Base-by-base conservation (phyloP, 805 yeast species). In the Metschnikowia santaceciliae region DNA sequence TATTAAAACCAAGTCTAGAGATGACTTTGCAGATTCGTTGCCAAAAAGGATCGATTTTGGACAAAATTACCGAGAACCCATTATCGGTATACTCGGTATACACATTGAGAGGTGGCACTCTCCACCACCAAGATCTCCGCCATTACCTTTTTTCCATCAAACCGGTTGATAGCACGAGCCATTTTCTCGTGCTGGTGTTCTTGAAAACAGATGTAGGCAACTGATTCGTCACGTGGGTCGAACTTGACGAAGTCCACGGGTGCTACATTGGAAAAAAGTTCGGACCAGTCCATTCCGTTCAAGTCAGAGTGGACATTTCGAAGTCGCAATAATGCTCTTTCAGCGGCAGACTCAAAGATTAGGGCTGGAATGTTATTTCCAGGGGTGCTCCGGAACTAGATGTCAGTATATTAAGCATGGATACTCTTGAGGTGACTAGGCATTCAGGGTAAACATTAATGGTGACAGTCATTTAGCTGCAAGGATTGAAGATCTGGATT, bases 51-150 rank as follows among this genome's bases (percentile, higher is more conserved):
- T 61, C 22, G 54, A 60, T 39, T 39, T 41, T 64, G 32, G 64
- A 64, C 2, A 61, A 59, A 14, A 70, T 76, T 7, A 88, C 91
- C 17, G 90, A 87, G 61, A 90, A 92, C 63, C 92, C 96, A 5
- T 84, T 95, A 0, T 89, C 94, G 1, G 80, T 94, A 35, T 94
- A 94, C 64, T 89, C 94, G 1, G 80, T 94, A 35, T 94, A 94
- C 64, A 90, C 90, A 57, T 79, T 94, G 57, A 73, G 83, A 78
- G 35, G 76, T 74, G 33, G 85, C 80, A 53, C 78, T 79, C 55
- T 79, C 83, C 36, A 88, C 90, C 19, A 75, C 67, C 57, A 88
- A 81, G 2, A 71, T 67, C 64, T 82, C 79, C 6, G 94, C 94
- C 60, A 88, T 90, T 20, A 95, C 96, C 54, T 76, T 77, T 84